Evolutionary conservation across 306 rosid genomes (phyloP).

Genomic region (Dalbergia cultrata): DNA sequence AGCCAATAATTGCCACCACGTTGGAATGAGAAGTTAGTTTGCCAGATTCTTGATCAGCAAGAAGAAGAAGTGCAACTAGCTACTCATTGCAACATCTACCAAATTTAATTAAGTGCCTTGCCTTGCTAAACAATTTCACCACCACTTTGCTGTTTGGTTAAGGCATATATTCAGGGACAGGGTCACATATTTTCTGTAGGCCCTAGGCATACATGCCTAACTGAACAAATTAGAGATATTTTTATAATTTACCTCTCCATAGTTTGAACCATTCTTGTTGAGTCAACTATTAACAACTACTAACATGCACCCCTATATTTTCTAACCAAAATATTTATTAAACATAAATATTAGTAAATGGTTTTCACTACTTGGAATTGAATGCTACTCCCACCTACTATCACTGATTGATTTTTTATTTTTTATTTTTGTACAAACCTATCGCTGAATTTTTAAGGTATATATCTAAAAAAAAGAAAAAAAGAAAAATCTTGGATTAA

Average conservation of each 20-base stretch:
- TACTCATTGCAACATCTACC: constrained; percentile 32
- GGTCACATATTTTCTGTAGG: constrained; percentile 8
- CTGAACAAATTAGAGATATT: constrained; percentile 12
- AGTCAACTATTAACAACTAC: too few species aligned
- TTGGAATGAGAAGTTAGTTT: not conserved
- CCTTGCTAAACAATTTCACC: constrained; percentile 30
- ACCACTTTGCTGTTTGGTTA: constrained; percentile 39
- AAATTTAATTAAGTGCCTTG: constrained; percentile 45
- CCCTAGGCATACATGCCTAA: constrained; percentile 8
- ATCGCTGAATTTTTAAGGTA: not conserved
- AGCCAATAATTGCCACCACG: constrained; percentile 1
- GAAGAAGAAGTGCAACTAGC: not conserved
- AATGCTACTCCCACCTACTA: not conserved
- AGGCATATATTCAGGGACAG: not conserved
- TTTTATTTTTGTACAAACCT: not conserved
- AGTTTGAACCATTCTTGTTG: not conserved
- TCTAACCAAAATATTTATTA: constrained; percentile 2
- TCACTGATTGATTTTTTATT: too few species aligned
- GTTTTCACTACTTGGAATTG: not conserved
- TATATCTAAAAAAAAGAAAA: not conserved
- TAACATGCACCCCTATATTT: not conserved
- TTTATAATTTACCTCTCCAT: not conserved
- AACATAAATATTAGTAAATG: constrained; percentile 6
- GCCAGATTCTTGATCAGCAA: not conserved
- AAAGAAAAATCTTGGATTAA: not conserved